These are phyloP conservation scores for Chaetothyriales sp. DNA, from an alignment of 2,329 filamentous ascomycete genomes.

Conservation along the genomic window DNA sequence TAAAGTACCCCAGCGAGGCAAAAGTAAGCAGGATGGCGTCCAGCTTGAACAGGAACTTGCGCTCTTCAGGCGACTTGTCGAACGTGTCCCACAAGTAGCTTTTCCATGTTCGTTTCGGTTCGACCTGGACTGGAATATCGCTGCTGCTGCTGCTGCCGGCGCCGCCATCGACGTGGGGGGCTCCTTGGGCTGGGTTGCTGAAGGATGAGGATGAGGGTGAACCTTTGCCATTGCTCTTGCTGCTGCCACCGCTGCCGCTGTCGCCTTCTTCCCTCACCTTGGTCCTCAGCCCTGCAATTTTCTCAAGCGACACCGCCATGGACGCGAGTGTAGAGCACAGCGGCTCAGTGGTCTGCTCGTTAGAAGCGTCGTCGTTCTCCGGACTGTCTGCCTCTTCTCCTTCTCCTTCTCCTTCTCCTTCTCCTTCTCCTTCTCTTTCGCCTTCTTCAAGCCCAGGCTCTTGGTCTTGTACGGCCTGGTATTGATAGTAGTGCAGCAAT, in stretches of 20 bases:
- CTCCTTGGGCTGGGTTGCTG: too few relatives aligned
- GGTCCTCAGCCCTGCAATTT: neutral
- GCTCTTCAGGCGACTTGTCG: conserved; percentile 35
- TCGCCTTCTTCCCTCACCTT: neutral
- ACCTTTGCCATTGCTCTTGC: neutral
- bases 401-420: too few relatives aligned
- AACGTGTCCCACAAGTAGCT: conserved; percentile 39
- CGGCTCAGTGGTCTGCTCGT: too few relatives aligned
- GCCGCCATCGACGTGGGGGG: neutral
- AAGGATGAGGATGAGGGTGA: neutral
- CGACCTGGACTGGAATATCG: conserved; percentile 13
- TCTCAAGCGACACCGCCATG: neutral
- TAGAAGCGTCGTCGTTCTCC: too few relatives aligned
- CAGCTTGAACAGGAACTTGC: conserved; percentile 39
- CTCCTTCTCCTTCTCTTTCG: too few relatives aligned
- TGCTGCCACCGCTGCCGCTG: neutral
- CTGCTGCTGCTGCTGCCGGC: too few relatives aligned
- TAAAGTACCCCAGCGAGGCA: conserved; percentile 40
- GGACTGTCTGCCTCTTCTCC: too few relatives aligned
- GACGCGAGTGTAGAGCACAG: neutral
- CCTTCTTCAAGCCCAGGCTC: too few relatives aligned
- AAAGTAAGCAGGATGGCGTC: conserved; percentile 43
- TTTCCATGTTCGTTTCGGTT: conserved; percentile 29
- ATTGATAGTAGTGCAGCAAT: too few relatives aligned
- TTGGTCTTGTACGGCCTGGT: too few relatives aligned